Evolutionary conservation across 2,329 filamentous ascomycete species (phyloP), one percentile per base, ranked within the genome.

Genomic region (Davidsoniella eucalypti): DNA sequence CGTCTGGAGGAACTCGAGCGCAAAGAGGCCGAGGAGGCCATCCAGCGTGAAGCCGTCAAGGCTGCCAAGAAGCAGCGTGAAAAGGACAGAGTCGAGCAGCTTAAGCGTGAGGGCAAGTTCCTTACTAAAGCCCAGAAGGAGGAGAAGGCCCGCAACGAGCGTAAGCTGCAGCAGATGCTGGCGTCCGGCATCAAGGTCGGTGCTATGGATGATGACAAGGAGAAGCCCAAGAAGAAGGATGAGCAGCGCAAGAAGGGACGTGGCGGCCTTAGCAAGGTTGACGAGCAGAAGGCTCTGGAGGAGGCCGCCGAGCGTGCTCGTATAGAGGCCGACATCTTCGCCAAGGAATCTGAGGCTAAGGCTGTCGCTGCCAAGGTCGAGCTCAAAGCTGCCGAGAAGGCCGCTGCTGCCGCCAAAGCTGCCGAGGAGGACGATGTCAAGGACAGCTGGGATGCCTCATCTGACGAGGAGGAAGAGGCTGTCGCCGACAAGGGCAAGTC

Each of bases 361-460:
- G 78, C 76, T 40, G 71, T 70, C 12, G 66, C 66, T 45, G 69
- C 76, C 56, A 73, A 72, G 61, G 76, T 74, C 4, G 74, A 73
- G 49, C 71, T 66, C 2, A 75, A 77, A 54, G 73, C 70, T 25
- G 71, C 71, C 29, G 70, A 69, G 39, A 70, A 70, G 50, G 72
- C 72, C 16, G 67, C 67, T 26, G 73, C 78, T 59, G 71, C 75
- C 47, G 73, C 70, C 12, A 68, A 61, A 3, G 69, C 71, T 47
- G 87, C 84, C 26, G 84, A 80, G 23, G 84, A 84, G 44, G 77
- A 84, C 23, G 80, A 82, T 14, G 74, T 94, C 60, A 95, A 95
- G 67, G 90, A 95, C 57, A 90, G 82, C 69, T 96, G 90, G 90
- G 90, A 96, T 63, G 87, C 84, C 33, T 83, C 87, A 50, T 81